These are phyloP conservation scores for Helotiales sp. DNA, from an alignment of 2,329 filamentous ascomycete species.

Conservation along the genomic window DNA sequence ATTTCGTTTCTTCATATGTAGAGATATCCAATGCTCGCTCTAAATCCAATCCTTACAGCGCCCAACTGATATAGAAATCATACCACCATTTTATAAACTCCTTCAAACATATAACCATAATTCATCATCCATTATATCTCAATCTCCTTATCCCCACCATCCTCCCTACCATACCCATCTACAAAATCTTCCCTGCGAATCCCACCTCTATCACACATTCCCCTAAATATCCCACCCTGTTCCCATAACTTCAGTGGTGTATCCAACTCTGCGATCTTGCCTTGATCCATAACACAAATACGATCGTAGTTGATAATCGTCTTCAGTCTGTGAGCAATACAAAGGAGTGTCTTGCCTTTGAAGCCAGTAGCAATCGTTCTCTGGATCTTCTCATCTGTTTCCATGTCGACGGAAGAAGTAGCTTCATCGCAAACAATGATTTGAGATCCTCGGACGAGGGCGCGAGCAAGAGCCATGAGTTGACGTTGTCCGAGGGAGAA, in stretches of 20 bases:
- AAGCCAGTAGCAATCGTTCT: constrained; percentile 83
- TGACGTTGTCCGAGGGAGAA: constrained; percentile 95
- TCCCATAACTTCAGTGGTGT: too few species aligned
- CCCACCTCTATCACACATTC: constrained; percentile 67
- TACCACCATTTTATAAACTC: background rate
- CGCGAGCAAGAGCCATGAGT: constrained; percentile 89
- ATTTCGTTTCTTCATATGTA: background rate
- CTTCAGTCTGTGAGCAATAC: constrained; percentile 87
- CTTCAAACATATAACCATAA: background rate
- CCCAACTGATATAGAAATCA: background rate
- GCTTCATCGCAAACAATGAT: constrained; percentile 99
- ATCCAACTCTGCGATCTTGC: constrained; percentile 83
- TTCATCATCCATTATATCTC: background rate
- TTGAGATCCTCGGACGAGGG: constrained; percentile 80
- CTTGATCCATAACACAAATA: constrained; percentile 95
- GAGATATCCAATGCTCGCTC: background rate
- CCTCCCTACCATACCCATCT: background rate
- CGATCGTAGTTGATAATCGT: constrained; percentile 94
- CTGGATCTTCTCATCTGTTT: constrained; percentile 96
- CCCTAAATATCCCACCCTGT: too few species aligned
- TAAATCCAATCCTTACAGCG: background rate
- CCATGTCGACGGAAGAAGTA: constrained; percentile 90
- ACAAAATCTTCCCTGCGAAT: constrained; percentile 35
- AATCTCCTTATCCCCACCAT: background rate
- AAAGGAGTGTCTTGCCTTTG: constrained; percentile 81